phyloP scores from a whole-genome alignment of 306 rosid species.

The Begonia loranthoides region DNA sequence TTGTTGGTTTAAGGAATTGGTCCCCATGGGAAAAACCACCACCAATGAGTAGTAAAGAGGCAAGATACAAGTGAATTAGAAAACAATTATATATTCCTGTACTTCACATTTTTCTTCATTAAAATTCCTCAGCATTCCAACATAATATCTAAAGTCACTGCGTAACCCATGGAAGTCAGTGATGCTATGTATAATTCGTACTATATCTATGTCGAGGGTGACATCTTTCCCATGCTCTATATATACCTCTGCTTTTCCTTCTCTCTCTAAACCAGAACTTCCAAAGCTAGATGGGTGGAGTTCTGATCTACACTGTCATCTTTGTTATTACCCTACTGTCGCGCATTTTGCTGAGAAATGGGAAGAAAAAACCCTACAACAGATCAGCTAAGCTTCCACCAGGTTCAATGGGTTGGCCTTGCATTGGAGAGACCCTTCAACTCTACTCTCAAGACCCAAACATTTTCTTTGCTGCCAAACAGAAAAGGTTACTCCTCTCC shows the following conservation, averaged over 20 bases:
- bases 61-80: too few relatives aligned
- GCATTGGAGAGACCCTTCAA: constrained; percentile 79
- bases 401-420: constrained; percentile 92
- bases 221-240: too few relatives aligned
- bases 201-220: too few relatives aligned
- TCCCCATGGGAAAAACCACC: too few relatives aligned
- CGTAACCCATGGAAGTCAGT: background rate
- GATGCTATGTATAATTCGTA: background rate
- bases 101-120: background rate
- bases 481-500: constrained; percentile 42
- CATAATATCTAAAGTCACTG: too few relatives aligned
- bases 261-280: too few relatives aligned
- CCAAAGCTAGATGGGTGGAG: constrained; percentile 22
- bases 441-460: constrained; percentile 74
- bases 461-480: constrained; percentile 58
- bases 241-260: too few relatives aligned
- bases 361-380: constrained; percentile 11
- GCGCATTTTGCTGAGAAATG: constrained; percentile 13
- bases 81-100: too few relatives aligned
- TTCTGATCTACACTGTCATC: constrained; percentile 20
- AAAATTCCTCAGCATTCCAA: too few relatives aligned
- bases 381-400: constrained; percentile 62
- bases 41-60: too few relatives aligned
- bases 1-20: too few relatives aligned
- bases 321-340: constrained; percentile 23